Percentiles rank a stretch among this genome's conserved stretches.
Evolutionary conservation across 306 rosid genomes (phyloP).

Genomic region (Neltuma alba): DNA sequence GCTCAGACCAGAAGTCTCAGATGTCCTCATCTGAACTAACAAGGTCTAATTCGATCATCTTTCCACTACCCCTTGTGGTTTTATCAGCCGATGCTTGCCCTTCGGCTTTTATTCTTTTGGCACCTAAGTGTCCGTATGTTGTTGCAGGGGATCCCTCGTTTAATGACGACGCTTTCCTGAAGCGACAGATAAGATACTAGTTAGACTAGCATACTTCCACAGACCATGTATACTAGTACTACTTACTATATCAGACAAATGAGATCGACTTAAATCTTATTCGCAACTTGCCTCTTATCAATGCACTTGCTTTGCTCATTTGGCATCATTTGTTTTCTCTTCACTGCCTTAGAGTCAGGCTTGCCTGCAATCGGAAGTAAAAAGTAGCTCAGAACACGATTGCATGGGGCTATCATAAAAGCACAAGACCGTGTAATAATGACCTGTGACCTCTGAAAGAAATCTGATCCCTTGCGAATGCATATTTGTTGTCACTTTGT

Average conservation of each 20-base stretch:
- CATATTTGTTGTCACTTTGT: slow-evolving; percentile 77
- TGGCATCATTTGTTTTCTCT: slow-evolving; percentile 42
- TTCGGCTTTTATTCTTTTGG: slow-evolving; percentile 59
- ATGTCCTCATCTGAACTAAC: slow-evolving; percentile 82
- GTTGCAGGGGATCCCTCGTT: slow-evolving; percentile 43
- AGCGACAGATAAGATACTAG: slow-evolving; percentile 20
- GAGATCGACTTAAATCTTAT: slow-evolving; percentile 18
- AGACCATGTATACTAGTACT: slow-evolving; percentile 6
- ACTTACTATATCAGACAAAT: not conserved
- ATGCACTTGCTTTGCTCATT: slow-evolving; percentile 40
- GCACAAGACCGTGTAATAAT: slow-evolving; percentile 32
- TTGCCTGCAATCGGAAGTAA: slow-evolving; percentile 53
- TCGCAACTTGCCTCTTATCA: slow-evolving; percentile 62
- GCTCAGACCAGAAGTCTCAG: slow-evolving; percentile 34
- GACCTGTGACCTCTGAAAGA: slow-evolving; percentile 81
- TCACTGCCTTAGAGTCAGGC: slow-evolving; percentile 32
- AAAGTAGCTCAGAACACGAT: slow-evolving; percentile 36
- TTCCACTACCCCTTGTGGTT: slow-evolving; percentile 47
- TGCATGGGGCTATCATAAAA: slow-evolving; percentile 21
- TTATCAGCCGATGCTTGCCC: slow-evolving; percentile 45
- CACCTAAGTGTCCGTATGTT: slow-evolving; percentile 45
- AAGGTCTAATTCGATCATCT: slow-evolving; percentile 75
- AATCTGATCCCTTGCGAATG: slow-evolving; percentile 94
- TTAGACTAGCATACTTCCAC: slow-evolving; percentile 16
- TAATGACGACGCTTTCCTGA: slow-evolving; percentile 65